Conservation (phyloP, 2,329 filamentous ascomycete genomes). For the Aspergillus quadricinctus region DNA sequence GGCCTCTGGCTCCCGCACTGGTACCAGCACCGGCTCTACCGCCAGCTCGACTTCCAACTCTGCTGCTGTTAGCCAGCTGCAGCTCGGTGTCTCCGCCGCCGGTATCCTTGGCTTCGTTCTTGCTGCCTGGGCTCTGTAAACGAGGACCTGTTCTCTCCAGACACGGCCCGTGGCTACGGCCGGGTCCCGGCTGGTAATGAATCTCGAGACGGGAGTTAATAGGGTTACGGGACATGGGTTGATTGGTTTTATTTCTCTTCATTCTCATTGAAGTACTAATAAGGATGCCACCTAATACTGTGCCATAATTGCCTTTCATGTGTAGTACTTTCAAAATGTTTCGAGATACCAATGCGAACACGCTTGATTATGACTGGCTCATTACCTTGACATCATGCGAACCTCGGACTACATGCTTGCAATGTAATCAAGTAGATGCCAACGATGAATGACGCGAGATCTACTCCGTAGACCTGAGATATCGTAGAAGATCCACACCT, state of each 20-base stretch:
- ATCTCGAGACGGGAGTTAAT: neutral
- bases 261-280: neutral
- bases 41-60: constrained; percentile 24
- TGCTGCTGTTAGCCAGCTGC: constrained; percentile 22
- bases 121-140: constrained; percentile 37
- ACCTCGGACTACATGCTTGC: neutral
- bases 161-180: neutral
- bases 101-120: constrained; percentile 32
- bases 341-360: neutral
- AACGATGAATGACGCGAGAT: neutral
- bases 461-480: neutral
- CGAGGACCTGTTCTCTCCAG: neutral
- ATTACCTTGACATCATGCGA: neutral
- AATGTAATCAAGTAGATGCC: neutral
- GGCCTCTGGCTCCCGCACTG: constrained; percentile 8
- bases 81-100: constrained; percentile 31
- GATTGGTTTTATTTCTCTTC: neutral
- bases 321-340: neutral
- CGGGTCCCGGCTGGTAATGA: neutral
- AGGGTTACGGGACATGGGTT: neutral
- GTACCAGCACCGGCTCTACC: constrained; percentile 13
- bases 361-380: neutral
- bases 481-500: too few relatives aligned
- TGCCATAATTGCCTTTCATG: neutral
- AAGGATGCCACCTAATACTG: neutral